Evolutionary conservation across 768 basidiomycete genomes (phyloP).

Genomic region (Russula brevipes): DNA sequence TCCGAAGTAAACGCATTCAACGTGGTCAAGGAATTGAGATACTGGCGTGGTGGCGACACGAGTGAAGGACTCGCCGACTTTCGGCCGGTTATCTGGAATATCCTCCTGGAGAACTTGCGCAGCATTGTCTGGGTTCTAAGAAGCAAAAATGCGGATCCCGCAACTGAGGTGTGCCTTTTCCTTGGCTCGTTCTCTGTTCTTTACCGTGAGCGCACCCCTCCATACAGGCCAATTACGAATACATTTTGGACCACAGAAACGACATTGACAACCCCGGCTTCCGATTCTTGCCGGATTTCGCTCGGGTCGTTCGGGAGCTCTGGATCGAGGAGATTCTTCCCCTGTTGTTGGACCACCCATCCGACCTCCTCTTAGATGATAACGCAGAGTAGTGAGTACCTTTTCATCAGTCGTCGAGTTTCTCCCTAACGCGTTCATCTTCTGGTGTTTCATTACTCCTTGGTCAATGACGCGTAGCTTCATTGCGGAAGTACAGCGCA

Average conservation of each 20-base stretch:
- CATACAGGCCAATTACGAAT: constrained; percentile 1
- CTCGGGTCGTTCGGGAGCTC: neutral
- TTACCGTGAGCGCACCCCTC: neutral
- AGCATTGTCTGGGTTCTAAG: neutral
- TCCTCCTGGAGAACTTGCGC: constrained; percentile 2
- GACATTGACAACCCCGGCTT: constrained; percentile 28
- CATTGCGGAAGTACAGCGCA: constrained; percentile 75
- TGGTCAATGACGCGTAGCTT: constrained; percentile 51
- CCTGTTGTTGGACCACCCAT: neutral
- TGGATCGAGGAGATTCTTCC: constrained; percentile 38
- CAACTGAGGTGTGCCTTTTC: neutral
- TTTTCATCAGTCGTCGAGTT: neutral
- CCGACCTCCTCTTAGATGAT: neutral
- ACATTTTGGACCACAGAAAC: neutral
- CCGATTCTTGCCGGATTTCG: constrained; percentile 8
- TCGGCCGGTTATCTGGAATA: constrained; percentile 4
- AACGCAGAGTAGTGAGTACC: constrained; percentile 15
- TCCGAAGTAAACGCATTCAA: constrained; percentile 1
- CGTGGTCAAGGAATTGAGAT: constrained; percentile 3
- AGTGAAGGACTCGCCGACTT: neutral
- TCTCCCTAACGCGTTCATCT: no score
- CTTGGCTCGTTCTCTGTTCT: neutral
- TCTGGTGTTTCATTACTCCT: neutral
- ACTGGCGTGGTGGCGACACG: constrained; percentile 42
- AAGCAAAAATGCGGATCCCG: neutral